phyloP scores from a whole-genome alignment of 164 flowering plant species.

The Amborella trichopoda region DNA sequence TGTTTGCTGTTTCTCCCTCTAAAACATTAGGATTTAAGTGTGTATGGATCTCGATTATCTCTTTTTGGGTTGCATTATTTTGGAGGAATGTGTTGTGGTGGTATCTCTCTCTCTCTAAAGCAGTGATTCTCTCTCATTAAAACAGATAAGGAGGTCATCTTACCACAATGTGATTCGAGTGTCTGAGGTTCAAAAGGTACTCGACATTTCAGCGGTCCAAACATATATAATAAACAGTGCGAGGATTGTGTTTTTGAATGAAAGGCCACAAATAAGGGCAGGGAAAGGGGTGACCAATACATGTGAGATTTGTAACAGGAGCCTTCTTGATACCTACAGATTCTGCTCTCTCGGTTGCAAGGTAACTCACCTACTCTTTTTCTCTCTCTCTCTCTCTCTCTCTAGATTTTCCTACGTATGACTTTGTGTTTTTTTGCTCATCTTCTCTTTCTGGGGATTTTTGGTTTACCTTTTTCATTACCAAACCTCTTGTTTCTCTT shows the following conservation, averaged over 20 bases:
- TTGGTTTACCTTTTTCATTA: neutral
- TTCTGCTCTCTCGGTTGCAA: slow-evolving; percentile 83
- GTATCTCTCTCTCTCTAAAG: neutral
- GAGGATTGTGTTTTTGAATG: slow-evolving; percentile 63
- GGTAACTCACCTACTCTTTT: slow-evolving; percentile 17
- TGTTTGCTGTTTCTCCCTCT: neutral
- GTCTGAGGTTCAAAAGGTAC: slow-evolving; percentile 51
- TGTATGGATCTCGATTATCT: neutral
- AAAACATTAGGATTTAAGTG: neutral
- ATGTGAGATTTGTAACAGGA: slow-evolving; percentile 55
- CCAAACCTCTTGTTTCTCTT: neutral
- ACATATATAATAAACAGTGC: slow-evolving; percentile 80
- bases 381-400: neutral
- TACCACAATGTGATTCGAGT: slow-evolving; percentile 78
- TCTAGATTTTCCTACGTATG: neutral
- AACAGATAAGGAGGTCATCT: slow-evolving; percentile 68
- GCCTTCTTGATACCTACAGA: slow-evolving; percentile 63
- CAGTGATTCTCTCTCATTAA: neutral
- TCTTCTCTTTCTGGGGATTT: neutral
- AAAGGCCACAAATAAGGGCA: slow-evolving; percentile 66
- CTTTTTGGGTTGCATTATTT: neutral
- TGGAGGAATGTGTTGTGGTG: neutral
- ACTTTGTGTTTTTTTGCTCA: neutral
- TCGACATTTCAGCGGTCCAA: slow-evolving; percentile 58
- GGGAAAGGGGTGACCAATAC: slow-evolving; percentile 76